Evolutionary conservation across 306 rosid genomes (phyloP), one percentile per base, ranked within the genome.

Genomic region (Vachellia collinsii): DNA sequence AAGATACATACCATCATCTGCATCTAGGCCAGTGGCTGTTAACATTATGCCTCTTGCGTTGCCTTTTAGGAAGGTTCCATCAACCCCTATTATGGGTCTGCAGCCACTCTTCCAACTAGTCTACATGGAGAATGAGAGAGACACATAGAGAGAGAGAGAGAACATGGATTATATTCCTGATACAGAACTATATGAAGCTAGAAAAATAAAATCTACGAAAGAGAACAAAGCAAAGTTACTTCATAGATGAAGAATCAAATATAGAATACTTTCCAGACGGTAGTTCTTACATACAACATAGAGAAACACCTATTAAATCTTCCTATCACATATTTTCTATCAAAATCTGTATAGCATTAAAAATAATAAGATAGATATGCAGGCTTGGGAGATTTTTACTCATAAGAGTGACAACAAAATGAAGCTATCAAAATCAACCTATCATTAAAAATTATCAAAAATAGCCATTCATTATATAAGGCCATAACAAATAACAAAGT

Each of bases 321-420:
- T 46, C 41, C 68, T 41, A 13, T 80, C 68, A 65, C 59, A 74
- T 74, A 41, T 11, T 65, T 23, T 25, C 76, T 17, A 22, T 59
- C 43, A 59, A 76, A 34, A 69, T 42, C 46, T 69, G 66, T 69
- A 56, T 36, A 53, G 36, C 80, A 67, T 12, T 74, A 66, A 81
- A 67, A 25, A 70, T n/a, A 59, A 75, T 43, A 74, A 38, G 7
- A 64, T 29, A 58, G 58, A 14, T 23, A 50, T 16, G 10, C 16
- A 38, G 56, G 20, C 11, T 43, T 62, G 12, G 36, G 63, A 34
- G 73, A 46, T 72, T n/a, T n/a, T n/a, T n/a, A n/a, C n/a, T n/a
- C n/a, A n/a, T n/a, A n/a, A n/a, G n/a, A n/a, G n/a, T n/a, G n/a
- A n/a, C n/a, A n/a, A n/a, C n/a, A n/a, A n/a, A n/a, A n/a, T n/a